Conservation (phyloP, 768 basidiomycete species). For the Pleurotus ostreatus region DNA sequence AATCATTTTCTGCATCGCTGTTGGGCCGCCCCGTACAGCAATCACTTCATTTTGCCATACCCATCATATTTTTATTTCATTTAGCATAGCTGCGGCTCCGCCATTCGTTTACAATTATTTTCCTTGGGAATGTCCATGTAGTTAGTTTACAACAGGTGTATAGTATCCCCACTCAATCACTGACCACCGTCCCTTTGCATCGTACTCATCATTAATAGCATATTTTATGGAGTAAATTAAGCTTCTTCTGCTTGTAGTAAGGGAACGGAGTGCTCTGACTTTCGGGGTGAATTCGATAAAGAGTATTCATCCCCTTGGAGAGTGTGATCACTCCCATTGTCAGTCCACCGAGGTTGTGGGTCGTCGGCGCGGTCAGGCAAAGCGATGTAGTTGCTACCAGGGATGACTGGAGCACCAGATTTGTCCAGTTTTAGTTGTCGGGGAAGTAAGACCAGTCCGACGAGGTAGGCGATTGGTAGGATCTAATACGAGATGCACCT, state of each 20-base stretch:
- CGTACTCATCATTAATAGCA: too few species aligned
- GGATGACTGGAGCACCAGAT: conserved; percentile 10
- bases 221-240: neutral
- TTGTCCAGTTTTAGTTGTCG: conserved; percentile 40
- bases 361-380: conserved; percentile 1
- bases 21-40: too few species aligned
- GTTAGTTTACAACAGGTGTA: neutral
- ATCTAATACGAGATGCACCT: conserved; percentile 21
- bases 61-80: neutral
- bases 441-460: conserved; percentile 37
- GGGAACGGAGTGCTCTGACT: conserved; percentile 1
- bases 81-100: neutral
- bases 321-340: neutral
- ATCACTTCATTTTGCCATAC: neutral
- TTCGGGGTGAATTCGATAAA: neutral
- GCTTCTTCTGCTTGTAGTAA: conserved; percentile 3
- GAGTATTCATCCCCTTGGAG: neutral
- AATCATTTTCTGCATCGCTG: too few species aligned
- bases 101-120: neutral
- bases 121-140: neutral
- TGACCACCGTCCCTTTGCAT: too few species aligned
- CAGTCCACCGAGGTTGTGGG: conserved; percentile 5
- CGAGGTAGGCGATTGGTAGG: conserved; percentile 41
- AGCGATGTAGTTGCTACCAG: conserved; percentile 3
- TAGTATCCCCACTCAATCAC: neutral